phyloP scores from a whole-genome alignment of 495 filamentous ascomycete species.

The Bryoglossum gracile region DNA sequence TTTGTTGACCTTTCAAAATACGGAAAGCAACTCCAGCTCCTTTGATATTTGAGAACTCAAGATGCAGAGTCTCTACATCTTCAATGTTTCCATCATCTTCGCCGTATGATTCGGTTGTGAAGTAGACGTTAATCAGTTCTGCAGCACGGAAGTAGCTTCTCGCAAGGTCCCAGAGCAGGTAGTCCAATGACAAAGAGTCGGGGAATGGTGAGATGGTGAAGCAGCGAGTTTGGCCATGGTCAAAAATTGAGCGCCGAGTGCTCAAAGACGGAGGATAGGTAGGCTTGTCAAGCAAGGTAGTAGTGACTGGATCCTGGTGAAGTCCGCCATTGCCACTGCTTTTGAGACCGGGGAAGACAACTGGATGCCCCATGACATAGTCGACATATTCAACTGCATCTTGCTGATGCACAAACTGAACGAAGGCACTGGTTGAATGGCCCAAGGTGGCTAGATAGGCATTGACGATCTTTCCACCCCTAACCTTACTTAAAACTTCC shows the following conservation, averaged over 20 bases:
- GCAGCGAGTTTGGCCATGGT: slow-evolving; percentile 12
- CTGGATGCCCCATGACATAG: neutral
- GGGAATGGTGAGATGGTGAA: slow-evolving; percentile 13
- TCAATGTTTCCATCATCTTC: neutral
- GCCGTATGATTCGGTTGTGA: neutral
- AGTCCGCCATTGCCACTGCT: too few relatives aligned
- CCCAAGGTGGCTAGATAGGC: slow-evolving; percentile 3
- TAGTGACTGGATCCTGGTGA: slow-evolving; percentile 1
- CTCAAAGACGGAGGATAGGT: slow-evolving; percentile 8
- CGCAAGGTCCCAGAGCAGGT: neutral
- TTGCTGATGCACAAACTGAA: slow-evolving; percentile 10
- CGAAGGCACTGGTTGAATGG: neutral
- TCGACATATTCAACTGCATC: slow-evolving; percentile 9
- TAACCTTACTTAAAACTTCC: slow-evolving; percentile 17
- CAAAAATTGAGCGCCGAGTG: neutral
- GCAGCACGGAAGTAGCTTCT: neutral
- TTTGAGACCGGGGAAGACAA: slow-evolving; percentile 5
- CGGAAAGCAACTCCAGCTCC: slow-evolving; percentile 4
- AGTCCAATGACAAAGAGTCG: neutral
- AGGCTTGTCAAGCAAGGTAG: slow-evolving; percentile 13
- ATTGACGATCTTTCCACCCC: slow-evolving; percentile 13
- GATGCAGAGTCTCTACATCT: slow-evolving; percentile 7
- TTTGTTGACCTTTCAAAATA: neutral
- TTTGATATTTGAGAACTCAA: slow-evolving; percentile 18
- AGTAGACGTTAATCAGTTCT: slow-evolving; percentile 11